phyloP scores from a whole-genome alignment of 2,329 filamentous ascomycete species.

The Penicillium sp. region DNA sequence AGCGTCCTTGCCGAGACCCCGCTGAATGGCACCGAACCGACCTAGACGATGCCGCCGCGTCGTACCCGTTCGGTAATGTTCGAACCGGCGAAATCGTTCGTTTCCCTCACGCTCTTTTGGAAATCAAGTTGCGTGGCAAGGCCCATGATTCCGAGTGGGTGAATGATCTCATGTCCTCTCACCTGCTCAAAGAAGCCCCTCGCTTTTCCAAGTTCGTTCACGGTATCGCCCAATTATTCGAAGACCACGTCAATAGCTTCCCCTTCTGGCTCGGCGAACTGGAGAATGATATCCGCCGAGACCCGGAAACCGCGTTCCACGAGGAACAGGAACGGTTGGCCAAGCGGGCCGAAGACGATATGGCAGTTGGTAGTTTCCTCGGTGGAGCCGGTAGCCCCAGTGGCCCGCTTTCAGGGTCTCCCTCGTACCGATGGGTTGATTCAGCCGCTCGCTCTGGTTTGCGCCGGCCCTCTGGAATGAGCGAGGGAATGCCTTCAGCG shows the following conservation, averaged over 20 bases:
- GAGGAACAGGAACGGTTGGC: constrained; percentile 85
- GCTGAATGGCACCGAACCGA: constrained; percentile 89
- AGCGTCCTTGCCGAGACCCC: constrained; percentile 86
- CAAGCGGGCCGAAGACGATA: constrained; percentile 81
- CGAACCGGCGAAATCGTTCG: constrained; percentile 88
- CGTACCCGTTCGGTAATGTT: constrained; percentile 84
- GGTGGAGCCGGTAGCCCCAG: constrained; percentile 53
- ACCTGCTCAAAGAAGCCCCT: constrained; percentile 86
- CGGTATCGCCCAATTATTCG: constrained; percentile 87
- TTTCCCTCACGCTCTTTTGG: constrained; percentile 88
- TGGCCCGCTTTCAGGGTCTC: constrained; percentile 39
- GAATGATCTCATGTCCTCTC: constrained; percentile 86
- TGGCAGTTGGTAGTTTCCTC: constrained; percentile 86
- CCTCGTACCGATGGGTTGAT: constrained; percentile 33
- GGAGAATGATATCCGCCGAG: constrained; percentile 90
- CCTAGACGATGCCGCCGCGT: constrained; percentile 80
- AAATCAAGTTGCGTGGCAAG: constrained; percentile 77
- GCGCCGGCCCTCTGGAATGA: constrained; percentile 31
- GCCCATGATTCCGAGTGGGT: constrained; percentile 80
- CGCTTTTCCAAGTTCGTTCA: constrained; percentile 98
- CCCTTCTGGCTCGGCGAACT: constrained; percentile 95
- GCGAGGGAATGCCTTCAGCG: constrained; percentile 20
- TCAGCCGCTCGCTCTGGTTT: constrained; percentile 27
- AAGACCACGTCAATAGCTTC: constrained; percentile 93
- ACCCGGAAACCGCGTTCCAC: constrained; percentile 87